Base-by-base conservation (phyloP, 2,329 filamentous ascomycete genomes). In the Bipolaris cookei region DNA sequence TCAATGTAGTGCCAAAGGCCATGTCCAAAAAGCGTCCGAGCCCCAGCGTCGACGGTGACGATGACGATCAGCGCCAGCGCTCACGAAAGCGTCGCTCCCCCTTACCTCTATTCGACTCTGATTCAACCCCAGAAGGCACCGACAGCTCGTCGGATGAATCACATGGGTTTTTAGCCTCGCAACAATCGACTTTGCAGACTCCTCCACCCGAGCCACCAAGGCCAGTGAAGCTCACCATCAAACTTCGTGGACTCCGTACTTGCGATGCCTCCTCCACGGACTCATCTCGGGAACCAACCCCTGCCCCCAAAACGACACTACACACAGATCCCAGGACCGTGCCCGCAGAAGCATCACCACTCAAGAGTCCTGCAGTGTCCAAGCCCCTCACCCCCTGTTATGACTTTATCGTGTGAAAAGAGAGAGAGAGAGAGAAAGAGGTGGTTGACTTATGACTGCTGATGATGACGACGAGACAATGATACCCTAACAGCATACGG, bases 81-180 rank as follows among this genome's bases (percentile, higher is more conserved):
- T 81, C 83, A n/a, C 82, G 79, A 59, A 85, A 85, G 74, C 81
- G 81, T 64, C 79, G 80, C 55, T 79, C 80, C 39, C 77, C 80
- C 28, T 74, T 80, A 5, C 76, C 78, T 48, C 78, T 79, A 46
- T 75, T 78, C 63, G 77, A 78, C 52, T 75, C 78, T n/a, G 76
- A 77, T 54, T 73, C 76, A 13, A 72, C 69, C 16, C 69, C 72
- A 25, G 69, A 74, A 56, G 61, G 67, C 49, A 70, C 68, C 45
- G 71, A 76, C 59, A 72, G 71, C 64, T 75, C 74, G 23, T 74
- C 72, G 6, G 67, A 76, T 53, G 71, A 75, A 54, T 73, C 73
- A 13, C 70, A 71, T 45, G 67, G 66, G 13, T 64, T 69, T 28
- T 57, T 67, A 6, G 58, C 62, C 18, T 72, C 70, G 41, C 70